Base-by-base conservation (phyloP, 2,329 filamentous ascomycete genomes). In the Chalara sp. region DNA sequence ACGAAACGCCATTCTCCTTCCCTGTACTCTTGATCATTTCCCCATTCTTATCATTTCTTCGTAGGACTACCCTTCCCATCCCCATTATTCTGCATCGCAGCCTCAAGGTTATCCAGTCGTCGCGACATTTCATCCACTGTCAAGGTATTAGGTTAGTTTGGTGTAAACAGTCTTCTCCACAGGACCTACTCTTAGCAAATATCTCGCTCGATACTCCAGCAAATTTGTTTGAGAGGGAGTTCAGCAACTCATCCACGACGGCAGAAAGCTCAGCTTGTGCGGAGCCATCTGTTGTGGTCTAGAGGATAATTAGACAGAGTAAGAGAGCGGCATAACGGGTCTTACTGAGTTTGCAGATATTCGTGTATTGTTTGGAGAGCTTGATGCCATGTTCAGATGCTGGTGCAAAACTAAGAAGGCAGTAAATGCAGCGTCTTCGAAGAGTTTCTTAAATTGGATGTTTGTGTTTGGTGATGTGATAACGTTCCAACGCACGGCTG, bases 61-160 rank as follows among this genome's bases (percentile, higher is more conserved):
- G 54, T 62, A 45, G 62, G 56, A 50, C 60, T 62, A 44, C 50
- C 53, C 51, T 56, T 64, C 31, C 53, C 58, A 48, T 61, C 57
- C 31, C 50, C 49, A 47, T 56, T 59, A 42, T 48, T 57, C 47
- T 65, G 61, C 29, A 66, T 46, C 33, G 56, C 56, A 44, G 59
- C 53, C 46, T 67, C 91, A 8, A 96, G 76, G 52, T 84, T 89
- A 65, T 96, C 91, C 28, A 96, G 72, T 30, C 91, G 81, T 54
- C 86, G 78, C 11, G 88, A 87, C 90, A 96, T 96, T 56, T 96
- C 90, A 64, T 96, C 91, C 87, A 96, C 90, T 96, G 54, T 30
- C 43, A 6, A 39, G 28, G 37, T 21, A n/a, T 21, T 4, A n/a
- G 6, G 10, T 33, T 21, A 40, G 29, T 10, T 10, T 8, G 32